Evolutionary conservation across 2,329 filamentous ascomycete species (phyloP), one percentile per base, ranked within the genome.

Genomic region (Fusarium tricinctum): DNA sequence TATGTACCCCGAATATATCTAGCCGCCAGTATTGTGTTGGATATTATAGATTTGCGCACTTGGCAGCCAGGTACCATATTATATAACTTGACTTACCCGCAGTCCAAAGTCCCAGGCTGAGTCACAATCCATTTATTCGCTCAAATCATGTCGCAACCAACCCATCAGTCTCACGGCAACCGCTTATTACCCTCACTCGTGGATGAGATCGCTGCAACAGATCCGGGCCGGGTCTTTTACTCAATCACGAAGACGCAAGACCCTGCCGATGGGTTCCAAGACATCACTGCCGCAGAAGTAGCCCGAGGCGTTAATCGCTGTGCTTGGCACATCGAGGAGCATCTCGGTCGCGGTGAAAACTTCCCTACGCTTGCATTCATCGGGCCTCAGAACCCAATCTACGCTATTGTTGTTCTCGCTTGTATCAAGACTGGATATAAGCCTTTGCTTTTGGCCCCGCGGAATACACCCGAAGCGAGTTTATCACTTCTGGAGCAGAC

Each of bases 381-480:
- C 23, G 77, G 77, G 30, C 72, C 75, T 7, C 74, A 76, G 9
- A 42, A 83, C 58, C 49, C 80, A n/a, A 73, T 78, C 14, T 78
- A 81, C 48, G 76, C 66, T 15, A 77, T 83, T 32, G 44, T 80
- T 8, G 57, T 80, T 2, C 68, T 82, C 9, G 81, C 81, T 6
- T 77, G 61, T 38, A 78, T 80, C 60, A 84, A 84, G 70, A 78
- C 80, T 4, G 81, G 82, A 4, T 80, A 82, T 64, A 79, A 80
- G 51, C 75, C 78, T 13, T 62, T 80, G 1, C 63, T 79, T 9
- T 70, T 64, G 30, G 80, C 78, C 0, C 75, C 75, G 23, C 71
- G 74, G 6, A 79, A 79, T 51, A 75, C 73, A 3, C 39, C 75
- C 8, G 71, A 76, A 33, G 74, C 72, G 1, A 72, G 78, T 30